A percentile compares a stretch with the other conserved stretches of the same genome.
Evolutionary conservation across 2,329 filamentous ascomycete genomes (phyloP).

Genomic region (Xenoacremonium recifei): DNA sequence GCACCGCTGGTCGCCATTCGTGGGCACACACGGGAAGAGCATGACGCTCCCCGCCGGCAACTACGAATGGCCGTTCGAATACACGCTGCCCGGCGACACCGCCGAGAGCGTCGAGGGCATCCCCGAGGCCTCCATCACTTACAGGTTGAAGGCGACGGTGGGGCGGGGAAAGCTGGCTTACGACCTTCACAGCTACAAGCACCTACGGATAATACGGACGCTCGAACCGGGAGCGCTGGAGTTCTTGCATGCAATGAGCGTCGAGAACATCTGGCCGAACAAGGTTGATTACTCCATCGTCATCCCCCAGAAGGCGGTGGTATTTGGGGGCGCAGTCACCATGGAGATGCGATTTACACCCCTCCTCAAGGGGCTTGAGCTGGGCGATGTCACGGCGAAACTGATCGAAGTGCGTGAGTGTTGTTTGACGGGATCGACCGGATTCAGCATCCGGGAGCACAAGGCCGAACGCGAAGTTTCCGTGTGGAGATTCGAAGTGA

Average conservation of each 20-base stretch:
- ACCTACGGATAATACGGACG: constrained; percentile 74
- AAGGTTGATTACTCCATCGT: constrained; percentile 96
- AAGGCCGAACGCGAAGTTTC: constrained; percentile 64
- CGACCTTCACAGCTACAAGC: constrained; percentile 78
- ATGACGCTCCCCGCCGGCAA: constrained; percentile 67
- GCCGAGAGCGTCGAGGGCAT: constrained; percentile 92
- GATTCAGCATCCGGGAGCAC: constrained; percentile 52
- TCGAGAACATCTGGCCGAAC: constrained; percentile 97
- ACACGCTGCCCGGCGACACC: constrained; percentile 67
- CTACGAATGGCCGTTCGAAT: constrained; percentile 80
- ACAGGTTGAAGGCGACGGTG: constrained; percentile 87
- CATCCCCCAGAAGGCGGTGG: constrained; percentile 89
- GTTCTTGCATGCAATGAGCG: constrained; percentile 84
- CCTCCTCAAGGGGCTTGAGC: constrained; percentile 80
- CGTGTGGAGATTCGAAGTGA: constrained; percentile 55
- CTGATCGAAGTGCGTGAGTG: constrained; percentile 78
- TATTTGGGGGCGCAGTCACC: constrained; percentile 84
- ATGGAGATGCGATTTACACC: constrained; percentile 87
- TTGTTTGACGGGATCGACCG: constrained; percentile 46
- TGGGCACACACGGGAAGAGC: constrained; percentile 54
- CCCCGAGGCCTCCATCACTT: constrained; percentile 81
- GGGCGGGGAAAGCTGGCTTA: constrained; percentile 84
- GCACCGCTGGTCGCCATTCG: constrained; percentile 69
- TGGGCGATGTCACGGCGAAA: constrained; percentile 79
- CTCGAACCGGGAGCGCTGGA: constrained; percentile 74